A percentile compares a stretch with the other conserved stretches of the same genome.
These are phyloP conservation scores for Calvatia gigantea DNA, from an alignment of 768 basidiomycete genomes.

Conservation along the genomic window DNA sequence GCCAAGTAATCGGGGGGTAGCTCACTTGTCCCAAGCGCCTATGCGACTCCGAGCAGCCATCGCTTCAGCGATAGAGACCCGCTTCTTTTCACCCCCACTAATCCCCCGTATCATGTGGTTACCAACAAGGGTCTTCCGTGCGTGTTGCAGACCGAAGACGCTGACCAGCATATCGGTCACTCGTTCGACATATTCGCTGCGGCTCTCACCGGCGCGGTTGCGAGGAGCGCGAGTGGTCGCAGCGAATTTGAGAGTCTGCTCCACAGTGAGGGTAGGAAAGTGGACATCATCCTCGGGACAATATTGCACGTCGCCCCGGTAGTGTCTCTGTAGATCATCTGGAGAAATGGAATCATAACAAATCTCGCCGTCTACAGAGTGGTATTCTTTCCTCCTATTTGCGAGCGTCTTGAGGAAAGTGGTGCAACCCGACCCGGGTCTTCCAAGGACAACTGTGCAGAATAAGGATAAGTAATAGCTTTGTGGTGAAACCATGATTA, in stretches of 20 bases:
- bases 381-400: slow-evolving; percentile 68
- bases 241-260: slow-evolving; percentile 71
- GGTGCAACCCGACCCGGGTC: slow-evolving; percentile 82
- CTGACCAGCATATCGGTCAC: slow-evolving; percentile 55
- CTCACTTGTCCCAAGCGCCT: slow-evolving; percentile 65
- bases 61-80: slow-evolving; percentile 72
- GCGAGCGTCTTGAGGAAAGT: slow-evolving; percentile 81
- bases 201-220: slow-evolving; percentile 39
- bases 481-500: slow-evolving; percentile 33
- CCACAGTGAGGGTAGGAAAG: slow-evolving; percentile 80
- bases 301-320: slow-evolving; percentile 79
- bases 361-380: slow-evolving; percentile 65
- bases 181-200: slow-evolving; percentile 38
- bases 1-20: background rate
- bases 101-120: slow-evolving; percentile 72
- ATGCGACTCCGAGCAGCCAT: slow-evolving; percentile 56
- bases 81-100: slow-evolving; percentile 76
- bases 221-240: slow-evolving; percentile 66
- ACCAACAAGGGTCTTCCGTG: slow-evolving; percentile 70
- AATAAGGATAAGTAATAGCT: background rate
- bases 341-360: slow-evolving; percentile 75
- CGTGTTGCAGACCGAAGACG: slow-evolving; percentile 75
- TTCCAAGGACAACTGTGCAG: slow-evolving; percentile 69
- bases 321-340: slow-evolving; percentile 56
- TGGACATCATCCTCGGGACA: slow-evolving; percentile 86